Conservation (phyloP, 768 basidiomycete species). For the Tubosaeta sp. region DNA sequence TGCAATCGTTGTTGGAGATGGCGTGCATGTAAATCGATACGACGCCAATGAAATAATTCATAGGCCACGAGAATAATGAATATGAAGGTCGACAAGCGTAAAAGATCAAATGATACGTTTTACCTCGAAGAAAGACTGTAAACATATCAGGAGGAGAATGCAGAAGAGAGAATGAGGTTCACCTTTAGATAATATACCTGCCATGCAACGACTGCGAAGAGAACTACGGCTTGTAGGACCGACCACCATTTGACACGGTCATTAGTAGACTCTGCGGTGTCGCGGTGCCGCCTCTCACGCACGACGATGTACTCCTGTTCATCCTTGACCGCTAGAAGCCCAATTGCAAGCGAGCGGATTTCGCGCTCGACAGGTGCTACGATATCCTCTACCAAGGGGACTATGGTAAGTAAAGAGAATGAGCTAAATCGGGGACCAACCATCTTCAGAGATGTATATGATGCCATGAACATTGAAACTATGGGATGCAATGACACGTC, state of each 20-base stretch:
- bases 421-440: conserved; percentile 34
- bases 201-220: conserved; percentile 92
- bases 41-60: neutral
- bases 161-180: conserved; percentile 6
- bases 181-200: conserved; percentile 97
- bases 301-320: conserved; percentile 99
- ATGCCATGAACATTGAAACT: conserved; percentile 99
- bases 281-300: conserved; percentile 86
- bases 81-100: neutral
- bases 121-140: conserved; percentile 84
- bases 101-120: conserved; percentile 72
- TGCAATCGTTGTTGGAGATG: conserved; percentile 2
- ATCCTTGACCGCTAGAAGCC: conserved; percentile 87
- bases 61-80: neutral
- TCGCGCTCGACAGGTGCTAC: conserved; percentile 96
- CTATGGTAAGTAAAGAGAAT: conserved; percentile 1
- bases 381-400: conserved; percentile 46
- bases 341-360: conserved; percentile 79
- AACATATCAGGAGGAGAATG: conserved; percentile 3
- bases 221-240: conserved; percentile 79
- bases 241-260: conserved; percentile 99
- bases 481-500: neutral
- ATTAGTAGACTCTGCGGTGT: conserved; percentile 93
- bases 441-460: conserved; percentile 89
- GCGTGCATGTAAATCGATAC: neutral